phyloP scores from a whole-genome alignment of 139 green algal species.

The Micractinium sp. region DNA sequence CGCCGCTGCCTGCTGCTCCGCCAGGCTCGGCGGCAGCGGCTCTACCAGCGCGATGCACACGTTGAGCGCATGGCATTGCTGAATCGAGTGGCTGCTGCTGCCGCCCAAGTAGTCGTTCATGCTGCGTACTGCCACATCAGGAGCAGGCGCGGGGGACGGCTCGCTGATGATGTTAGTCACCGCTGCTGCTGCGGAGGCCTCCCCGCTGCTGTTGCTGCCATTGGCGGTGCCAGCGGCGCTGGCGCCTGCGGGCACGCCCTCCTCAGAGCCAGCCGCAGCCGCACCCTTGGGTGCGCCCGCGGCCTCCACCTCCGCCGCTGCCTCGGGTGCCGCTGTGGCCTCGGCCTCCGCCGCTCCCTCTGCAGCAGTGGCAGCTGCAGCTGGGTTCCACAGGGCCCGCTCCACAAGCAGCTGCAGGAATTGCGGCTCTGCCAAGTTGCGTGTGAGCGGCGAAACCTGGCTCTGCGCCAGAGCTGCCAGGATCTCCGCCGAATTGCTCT shows the following conservation, averaged over 20 bases:
- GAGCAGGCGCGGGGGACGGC: not conserved
- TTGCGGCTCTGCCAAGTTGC: constrained; percentile 55
- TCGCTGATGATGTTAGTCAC: too few relatives aligned
- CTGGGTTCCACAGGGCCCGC: constrained; percentile 34
- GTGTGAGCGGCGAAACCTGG: constrained; percentile 73
- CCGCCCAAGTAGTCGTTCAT: not conserved
- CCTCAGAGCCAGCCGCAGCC: not conserved
- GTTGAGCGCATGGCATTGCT: constrained; percentile 53
- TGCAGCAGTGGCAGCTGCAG: not conserved
- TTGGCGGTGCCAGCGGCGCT: not conserved
- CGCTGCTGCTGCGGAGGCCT: not conserved
- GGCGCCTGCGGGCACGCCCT: too few relatives aligned
- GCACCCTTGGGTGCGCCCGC: not conserved
- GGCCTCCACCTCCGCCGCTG: not conserved
- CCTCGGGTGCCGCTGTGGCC: not conserved
- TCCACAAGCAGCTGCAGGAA: constrained; percentile 53
- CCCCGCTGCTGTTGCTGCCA: constrained; percentile 1
- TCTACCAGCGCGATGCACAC: constrained; percentile 87
- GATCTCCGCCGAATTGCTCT: constrained; percentile 87
- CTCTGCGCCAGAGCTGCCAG: constrained; percentile 82
- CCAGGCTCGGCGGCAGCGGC: constrained; percentile 51
- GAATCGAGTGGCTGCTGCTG: not conserved
- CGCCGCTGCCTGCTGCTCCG: constrained; percentile 26
- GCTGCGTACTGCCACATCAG: not conserved
- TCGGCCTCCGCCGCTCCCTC: not conserved